Base-by-base conservation (phyloP, 257 asterid genomes). In the Perilla frutescens region DNA sequence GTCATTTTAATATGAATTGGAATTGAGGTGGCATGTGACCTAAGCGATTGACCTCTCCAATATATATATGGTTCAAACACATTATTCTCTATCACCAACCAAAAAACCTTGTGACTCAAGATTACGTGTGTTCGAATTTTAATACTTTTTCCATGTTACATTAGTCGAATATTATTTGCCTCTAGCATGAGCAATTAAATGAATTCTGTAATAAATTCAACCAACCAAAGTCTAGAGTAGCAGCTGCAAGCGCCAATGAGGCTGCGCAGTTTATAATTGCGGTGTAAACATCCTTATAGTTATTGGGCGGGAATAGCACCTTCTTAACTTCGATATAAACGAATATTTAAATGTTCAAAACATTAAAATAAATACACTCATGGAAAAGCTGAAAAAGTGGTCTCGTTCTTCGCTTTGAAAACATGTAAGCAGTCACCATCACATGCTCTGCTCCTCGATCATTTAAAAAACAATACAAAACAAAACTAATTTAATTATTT, bases 371-470 rank as follows among this genome's bases (percentile, higher is more conserved):
- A 68, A 34, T 39, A 68, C 39, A 39, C 10, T 44, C 55, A 54
- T 62, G 13, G 64, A 74, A 78, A 73, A 81, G 83, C 76, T 81
- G 74, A 57, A 64, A 72, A 78, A 81, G 81, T 47, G 39, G 68
- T 74, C 82, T 79, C 74, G 29, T 77, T 74, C 80, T 76, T 70
- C 74, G 68, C 62, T 76, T 60, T 66, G 74, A 69, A 68, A 68
- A 48, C 84, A 67, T 75, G 71, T 65, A 53, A 66, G 62, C 71
- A 58, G 79, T 86, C 84, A 64, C 69, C 76, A 41, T 78, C 91
- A 87, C 91, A 82, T 82, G 91, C 88, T 74, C 81, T 65, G 70
- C 40, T 75, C 77, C 77, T 77, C 82, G 76, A 62, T 53, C 45
- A 74, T 58, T 74, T 60, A 55, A 44, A 79, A 41, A 68, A 70